These are phyloP conservation scores for Dissophora globulifera DNA, from an alignment of 192 early-diverging fungal genomes.

Conservation along the genomic window DNA sequence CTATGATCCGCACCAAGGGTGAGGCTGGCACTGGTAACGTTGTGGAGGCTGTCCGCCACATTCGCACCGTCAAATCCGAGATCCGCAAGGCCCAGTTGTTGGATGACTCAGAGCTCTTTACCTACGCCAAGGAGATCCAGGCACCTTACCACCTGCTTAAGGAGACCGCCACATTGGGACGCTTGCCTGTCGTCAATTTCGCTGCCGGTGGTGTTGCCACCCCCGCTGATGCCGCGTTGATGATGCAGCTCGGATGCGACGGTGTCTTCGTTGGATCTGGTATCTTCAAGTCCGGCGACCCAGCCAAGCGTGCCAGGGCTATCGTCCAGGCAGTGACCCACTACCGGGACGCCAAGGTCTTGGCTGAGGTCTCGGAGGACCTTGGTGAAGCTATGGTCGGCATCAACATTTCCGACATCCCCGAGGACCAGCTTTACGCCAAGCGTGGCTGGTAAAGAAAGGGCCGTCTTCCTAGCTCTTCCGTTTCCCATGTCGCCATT, in stretches of 20 bases:
- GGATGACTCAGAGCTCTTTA: slow-evolving; percentile 90
- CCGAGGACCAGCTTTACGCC: slow-evolving; percentile 67
- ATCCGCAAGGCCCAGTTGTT: slow-evolving; percentile 88
- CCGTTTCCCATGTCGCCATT: background rate
- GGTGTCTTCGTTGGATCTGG: slow-evolving; percentile 98
- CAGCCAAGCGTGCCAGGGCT: slow-evolving; percentile 93
- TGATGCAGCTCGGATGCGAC: slow-evolving; percentile 99
- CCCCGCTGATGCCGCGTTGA: slow-evolving; percentile 97
- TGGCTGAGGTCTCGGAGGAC: slow-evolving; percentile 90
- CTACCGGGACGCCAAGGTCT: slow-evolving; percentile 88
- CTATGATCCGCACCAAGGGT: slow-evolving; percentile 99
- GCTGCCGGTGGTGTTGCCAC: slow-evolving; percentile 98
- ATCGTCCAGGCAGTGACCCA: slow-evolving; percentile 98
- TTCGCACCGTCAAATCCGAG: slow-evolving; percentile 87
- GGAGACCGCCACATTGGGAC: slow-evolving; percentile 86
- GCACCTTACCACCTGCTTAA: slow-evolving; percentile 92
- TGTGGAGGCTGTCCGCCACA: slow-evolving; percentile 97
- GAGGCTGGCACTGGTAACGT: slow-evolving; percentile 99
- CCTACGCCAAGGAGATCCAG: slow-evolving; percentile 96
- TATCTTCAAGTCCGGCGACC: slow-evolving; percentile 96
- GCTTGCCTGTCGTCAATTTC: slow-evolving; percentile 98
- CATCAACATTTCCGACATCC: slow-evolving; percentile 83
- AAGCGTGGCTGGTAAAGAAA: slow-evolving; percentile 69
- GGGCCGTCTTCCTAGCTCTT: no score
- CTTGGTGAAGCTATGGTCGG: slow-evolving; percentile 98